Conservation (phyloP, 225 moss, liverwort and hornwort species). For the Thuidium tamariscinum region DNA sequence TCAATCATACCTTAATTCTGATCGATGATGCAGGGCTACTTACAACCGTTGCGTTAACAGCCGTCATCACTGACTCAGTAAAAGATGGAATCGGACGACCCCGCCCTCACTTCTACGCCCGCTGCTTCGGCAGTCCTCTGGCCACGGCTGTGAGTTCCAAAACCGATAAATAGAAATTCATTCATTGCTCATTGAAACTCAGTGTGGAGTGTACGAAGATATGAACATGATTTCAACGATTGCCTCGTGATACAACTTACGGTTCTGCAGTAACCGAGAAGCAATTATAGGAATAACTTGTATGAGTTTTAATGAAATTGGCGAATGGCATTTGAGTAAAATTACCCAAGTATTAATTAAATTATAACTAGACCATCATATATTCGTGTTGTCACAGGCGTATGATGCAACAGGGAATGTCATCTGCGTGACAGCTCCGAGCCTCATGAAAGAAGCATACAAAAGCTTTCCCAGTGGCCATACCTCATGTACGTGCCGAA, state of each 20-base stretch:
- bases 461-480: conserved; percentile 54
- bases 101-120: conserved; percentile 32
- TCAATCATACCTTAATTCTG: background rate
- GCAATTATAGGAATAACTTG: background rate
- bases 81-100: conserved; percentile 36
- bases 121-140: conserved; percentile 30
- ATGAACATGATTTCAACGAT: background rate
- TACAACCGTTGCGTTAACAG: conserved; percentile 32
- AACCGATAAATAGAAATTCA: background rate
- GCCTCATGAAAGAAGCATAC: conserved; percentile 28
- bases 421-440: background rate
- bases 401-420: conserved; percentile 21
- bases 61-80: conserved; percentile 26
- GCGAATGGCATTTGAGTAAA: background rate
- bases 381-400: background rate
- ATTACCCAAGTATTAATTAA: background rate
- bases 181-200: background rate
- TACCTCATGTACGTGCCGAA: conserved; percentile 13
- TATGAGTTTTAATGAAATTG: too few relatives aligned
- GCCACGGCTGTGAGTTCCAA: background rate
- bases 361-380: background rate
- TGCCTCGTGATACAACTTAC: background rate
- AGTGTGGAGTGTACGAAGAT: background rate
- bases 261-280: background rate
- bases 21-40: conserved; percentile 16